Evolutionary conservation across 179 eudicot genomes (phyloP), one percentile per base, ranked within the genome.

Genomic region (Vitellaria paradoxa): DNA sequence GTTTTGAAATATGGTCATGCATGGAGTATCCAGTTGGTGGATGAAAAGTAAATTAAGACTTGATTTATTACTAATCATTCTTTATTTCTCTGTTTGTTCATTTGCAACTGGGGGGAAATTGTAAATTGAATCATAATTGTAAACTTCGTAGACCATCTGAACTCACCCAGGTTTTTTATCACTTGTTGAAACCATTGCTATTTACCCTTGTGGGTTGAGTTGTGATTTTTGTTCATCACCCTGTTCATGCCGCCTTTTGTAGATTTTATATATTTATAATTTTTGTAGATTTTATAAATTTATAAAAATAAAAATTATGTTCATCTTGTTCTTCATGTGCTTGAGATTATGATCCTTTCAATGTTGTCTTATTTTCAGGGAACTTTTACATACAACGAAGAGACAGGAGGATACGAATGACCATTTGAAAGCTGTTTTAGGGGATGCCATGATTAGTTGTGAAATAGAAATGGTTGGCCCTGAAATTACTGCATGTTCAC

Each of bases 361-460:
- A 21, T 65, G 12, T 65, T 30, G 17, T 66, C 17, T 26, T 12
- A 15, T 42, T 53, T 30, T 68, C 81, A 93, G 98, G 88, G 95
- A 93, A 82, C 90, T 91, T 56, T 78, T 95, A 55, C 94, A 91
- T 72, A 90, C 98, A n/a, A 89, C 82, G 74, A 90, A 83, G 85
- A 86, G 98, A 69, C 90, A 89, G 77, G 97, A 93, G 37, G 98
- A 90, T 70, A 81, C 84, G 20, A 69, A 63, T 62, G 86, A 89
- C 70, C 84, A 85, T 77, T 47, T 95, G 68, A 84, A 72, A 77
- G 81, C 68, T 6, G 86, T 77, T 74, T 64, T 93, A 50, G 95
- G 92, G 59, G 97, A 90, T 49, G 77, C 87, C 24, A 78, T 88
- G 81, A 78, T 89, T 26, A 85, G 87, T 82, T 95, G 92, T 68